These are phyloP conservation scores for Phytomonas francai DNA, from an alignment of 208 protist species.

Conservation along the genomic window DNA sequence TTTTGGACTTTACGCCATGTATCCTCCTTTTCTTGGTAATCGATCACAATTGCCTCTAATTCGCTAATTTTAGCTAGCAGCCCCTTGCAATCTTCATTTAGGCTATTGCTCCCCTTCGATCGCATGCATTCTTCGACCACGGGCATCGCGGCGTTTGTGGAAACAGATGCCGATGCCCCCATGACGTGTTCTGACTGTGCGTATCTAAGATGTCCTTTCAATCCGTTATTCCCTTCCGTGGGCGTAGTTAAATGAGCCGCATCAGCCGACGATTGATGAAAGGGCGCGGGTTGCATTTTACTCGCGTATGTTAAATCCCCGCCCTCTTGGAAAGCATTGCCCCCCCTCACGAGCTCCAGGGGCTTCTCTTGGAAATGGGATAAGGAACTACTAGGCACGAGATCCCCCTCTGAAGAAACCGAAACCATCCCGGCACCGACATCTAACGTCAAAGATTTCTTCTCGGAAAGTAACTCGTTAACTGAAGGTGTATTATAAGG, in stretches of 20 bases:
- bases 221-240: neutral
- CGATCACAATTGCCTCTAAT: slow-evolving; percentile 32
- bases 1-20: slow-evolving; percentile 17
- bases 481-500: neutral
- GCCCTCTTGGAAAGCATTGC: neutral
- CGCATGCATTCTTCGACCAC: slow-evolving; percentile 35
- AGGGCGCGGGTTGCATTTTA: neutral
- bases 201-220: neutral
- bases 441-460: neutral
- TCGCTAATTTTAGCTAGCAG: slow-evolving; percentile 30
- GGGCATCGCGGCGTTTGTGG: neutral
- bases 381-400: neutral
- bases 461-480: neutral
- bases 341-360: neutral
- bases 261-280: neutral
- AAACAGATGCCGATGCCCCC: neutral
- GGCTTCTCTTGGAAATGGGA: neutral
- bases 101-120: slow-evolving; percentile 42
- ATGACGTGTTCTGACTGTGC: neutral
- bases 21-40: slow-evolving; percentile 29
- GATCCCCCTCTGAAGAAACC: neutral
- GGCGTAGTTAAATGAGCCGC: neutral
- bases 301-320: neutral
- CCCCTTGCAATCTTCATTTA: slow-evolving; percentile 18
- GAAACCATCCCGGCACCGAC: neutral